These are phyloP conservation scores for Colletotrichum tabaci DNA, from an alignment of 2,329 filamentous ascomycete genomes.

Conservation along the genomic window DNA sequence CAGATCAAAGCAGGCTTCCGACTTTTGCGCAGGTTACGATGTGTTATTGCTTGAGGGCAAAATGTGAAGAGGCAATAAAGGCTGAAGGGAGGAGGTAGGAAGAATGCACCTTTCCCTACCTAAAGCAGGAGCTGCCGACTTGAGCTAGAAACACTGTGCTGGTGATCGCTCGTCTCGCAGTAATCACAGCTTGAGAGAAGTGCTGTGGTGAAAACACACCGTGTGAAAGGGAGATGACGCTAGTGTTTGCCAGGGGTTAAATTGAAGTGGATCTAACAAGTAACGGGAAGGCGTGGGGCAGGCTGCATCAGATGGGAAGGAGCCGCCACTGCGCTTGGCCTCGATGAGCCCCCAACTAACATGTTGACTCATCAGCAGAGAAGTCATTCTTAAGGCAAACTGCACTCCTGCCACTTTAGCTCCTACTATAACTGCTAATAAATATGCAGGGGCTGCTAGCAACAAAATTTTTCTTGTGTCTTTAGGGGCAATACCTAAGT, in stretches of 20 bases:
- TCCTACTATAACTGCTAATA: no score
- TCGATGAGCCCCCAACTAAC: no score
- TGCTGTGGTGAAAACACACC: conserved; percentile 15
- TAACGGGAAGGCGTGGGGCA: conserved; percentile 35
- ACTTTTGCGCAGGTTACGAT: not conserved
- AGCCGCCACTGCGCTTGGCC: conserved; percentile 30
- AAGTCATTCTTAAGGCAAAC: no score
- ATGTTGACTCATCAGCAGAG: no score
- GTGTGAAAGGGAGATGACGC: conserved; percentile 9
- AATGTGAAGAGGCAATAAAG: conserved; percentile 23
- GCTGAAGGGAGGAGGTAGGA: not conserved
- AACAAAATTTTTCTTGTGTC: no score
- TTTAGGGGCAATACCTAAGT: no score
- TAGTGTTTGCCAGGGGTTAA: conserved; percentile 29
- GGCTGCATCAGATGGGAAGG: not conserved
- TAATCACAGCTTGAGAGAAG: not conserved
- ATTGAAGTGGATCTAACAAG: conserved; percentile 30
- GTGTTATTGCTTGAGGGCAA: conserved; percentile 10
- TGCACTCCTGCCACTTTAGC: no score
- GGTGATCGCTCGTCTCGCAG: not conserved
- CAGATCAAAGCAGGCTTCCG: not conserved
- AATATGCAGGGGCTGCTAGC: no score
- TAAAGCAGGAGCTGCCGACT: no score
- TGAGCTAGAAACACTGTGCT: conserved; percentile 19
- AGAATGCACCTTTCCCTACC: not conserved